Evolutionary conservation across 2,329 filamentous ascomycete genomes (phyloP), one percentile per base, ranked within the genome.

Genomic region (Colletotrichum trifolii): DNA sequence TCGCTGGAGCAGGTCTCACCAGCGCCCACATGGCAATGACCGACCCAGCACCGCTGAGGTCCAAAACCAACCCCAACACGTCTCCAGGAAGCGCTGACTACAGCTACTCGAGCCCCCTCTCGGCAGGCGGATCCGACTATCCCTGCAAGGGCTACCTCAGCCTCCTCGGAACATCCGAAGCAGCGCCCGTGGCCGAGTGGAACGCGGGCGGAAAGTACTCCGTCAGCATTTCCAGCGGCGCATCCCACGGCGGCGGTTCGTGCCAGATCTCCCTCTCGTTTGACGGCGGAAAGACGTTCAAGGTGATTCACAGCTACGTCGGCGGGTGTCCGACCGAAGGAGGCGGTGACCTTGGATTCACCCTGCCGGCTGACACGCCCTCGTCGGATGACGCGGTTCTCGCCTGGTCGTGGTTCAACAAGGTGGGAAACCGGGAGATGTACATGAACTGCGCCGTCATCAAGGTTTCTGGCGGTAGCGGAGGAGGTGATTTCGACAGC

Each of bases 381-480:
- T n/a, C 69, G 0, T 79, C 86, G n/a, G 67, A 70, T 64, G 70
- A 52, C 78, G 86, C 84, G 8, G 73, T 90, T 1, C 78, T 91
- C 11, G 83, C 83, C 2, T 91, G 89, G 89, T 85, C 84, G 3
- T 87, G 85, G 85, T 87, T 88, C 75, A 89, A 89, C 75, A 82
- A 83, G 65, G 69, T 87, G 34, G 88, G 88, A 1, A 89, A 89
- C 71, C 81, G 88, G 15, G 88, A 91, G 72, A 89, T 90, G 83
- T 91, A 91, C 78, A 89, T 89, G 86, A 89, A 90, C 74, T 91
- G 88, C 69, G 88, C 87, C 0, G 82, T 83, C 7, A 81, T 90
- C 34, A 81, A 81, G n/a, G 84, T 89, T 49, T 56, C 67, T 2
- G 69, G 70, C 3, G 69, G 69, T 15, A 45, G 17, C 2, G 49